A percentile compares a stretch with the other conserved stretches of the same genome.
phyloP scores from a whole-genome alignment of 345 rosid species.

The Turritis glabra region DNA sequence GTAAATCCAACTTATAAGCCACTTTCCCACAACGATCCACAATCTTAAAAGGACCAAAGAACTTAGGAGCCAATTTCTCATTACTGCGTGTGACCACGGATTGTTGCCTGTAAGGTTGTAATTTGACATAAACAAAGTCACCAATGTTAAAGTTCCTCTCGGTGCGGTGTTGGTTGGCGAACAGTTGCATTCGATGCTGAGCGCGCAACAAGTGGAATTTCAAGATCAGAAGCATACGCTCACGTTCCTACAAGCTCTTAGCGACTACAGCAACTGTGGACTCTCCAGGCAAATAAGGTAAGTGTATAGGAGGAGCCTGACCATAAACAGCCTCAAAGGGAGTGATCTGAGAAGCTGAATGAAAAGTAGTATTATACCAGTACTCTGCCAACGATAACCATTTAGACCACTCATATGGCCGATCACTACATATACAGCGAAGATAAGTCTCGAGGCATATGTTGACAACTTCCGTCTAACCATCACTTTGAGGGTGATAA shows the following conservation, averaged over 20 bases:
- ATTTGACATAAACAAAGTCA: not conserved
- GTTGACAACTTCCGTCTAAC: not conserved
- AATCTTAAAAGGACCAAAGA: not conserved
- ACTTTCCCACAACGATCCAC: not conserved
- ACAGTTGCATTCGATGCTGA: not conserved
- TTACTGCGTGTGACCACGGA: not conserved
- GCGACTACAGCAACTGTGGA: not conserved
- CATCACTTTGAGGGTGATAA: not conserved
- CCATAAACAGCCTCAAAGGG: not conserved
- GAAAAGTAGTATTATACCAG: not conserved
- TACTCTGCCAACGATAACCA: not conserved
- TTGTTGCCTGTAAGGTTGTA: not conserved
- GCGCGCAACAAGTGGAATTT: not conserved
- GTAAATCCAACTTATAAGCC: not conserved
- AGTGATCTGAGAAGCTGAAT: not conserved
- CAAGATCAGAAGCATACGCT: not conserved
- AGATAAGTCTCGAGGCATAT: not conserved
- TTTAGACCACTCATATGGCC: not conserved
- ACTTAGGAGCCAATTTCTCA: not conserved
- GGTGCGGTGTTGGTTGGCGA: not conserved
- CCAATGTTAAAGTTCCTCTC: not conserved
- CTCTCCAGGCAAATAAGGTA: not conserved
- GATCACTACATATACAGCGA: not conserved
- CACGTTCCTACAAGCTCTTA: not conserved
- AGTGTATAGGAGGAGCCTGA: rapidly evolving